Evolutionary conservation across 129 eudicot species (phyloP).

Genomic region (Cynara cardunculus): DNA sequence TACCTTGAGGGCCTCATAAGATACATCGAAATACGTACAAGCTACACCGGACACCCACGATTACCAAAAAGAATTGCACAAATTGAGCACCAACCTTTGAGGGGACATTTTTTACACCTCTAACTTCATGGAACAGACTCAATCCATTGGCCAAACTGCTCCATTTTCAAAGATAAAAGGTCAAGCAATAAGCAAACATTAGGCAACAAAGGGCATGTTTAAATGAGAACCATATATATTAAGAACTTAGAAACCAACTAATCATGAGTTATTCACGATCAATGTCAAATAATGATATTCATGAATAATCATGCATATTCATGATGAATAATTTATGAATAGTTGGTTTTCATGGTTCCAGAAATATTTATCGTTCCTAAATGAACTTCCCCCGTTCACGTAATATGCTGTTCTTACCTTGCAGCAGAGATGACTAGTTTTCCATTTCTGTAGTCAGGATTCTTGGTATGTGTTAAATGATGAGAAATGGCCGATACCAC

Average conservation of each 20-base stretch:
- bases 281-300: not conserved
- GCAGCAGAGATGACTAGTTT: slow-evolving; percentile 71
- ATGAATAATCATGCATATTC: not conserved
- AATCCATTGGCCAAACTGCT: slow-evolving; percentile 87
- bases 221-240: not conserved
- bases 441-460: slow-evolving; percentile 84
- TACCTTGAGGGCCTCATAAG: not conserved
- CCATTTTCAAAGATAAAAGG: slow-evolving; percentile 17
- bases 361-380: not conserved
- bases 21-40: not conserved
- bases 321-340: not conserved
- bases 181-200: slow-evolving; percentile 16
- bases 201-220: not conserved
- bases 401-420: slow-evolving; percentile 41
- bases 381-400: not conserved
- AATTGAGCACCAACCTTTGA: slow-evolving; percentile 13
- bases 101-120: slow-evolving; percentile 34
- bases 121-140: slow-evolving; percentile 75
- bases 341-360: not conserved
- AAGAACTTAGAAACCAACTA: not conserved
- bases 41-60: not conserved
- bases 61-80: not conserved
- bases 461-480: slow-evolving; percentile 57
- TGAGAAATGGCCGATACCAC: slow-evolving; percentile 90
- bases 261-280: not conserved